Base-by-base conservation (phyloP, 495 filamentous ascomycete genomes). In the Penicillium antarcticum region DNA sequence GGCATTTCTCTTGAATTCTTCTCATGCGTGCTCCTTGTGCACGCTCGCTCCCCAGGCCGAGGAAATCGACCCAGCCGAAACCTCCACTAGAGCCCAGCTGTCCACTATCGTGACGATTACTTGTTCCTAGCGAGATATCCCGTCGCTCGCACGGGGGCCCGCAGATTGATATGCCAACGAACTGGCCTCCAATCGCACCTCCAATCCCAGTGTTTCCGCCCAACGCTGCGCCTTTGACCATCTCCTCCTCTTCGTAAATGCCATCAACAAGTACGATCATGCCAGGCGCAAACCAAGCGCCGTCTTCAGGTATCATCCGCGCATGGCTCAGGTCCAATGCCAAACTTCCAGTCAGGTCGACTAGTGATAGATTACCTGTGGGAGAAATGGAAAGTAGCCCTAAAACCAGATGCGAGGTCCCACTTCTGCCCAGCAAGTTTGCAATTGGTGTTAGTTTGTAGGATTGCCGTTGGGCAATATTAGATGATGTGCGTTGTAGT, bases 201-300 rank as follows among this genome's bases (percentile, higher is more conserved):
- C 92, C 92, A 26, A 97, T 81, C 13, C 91, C 91, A 26, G 82
- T 84, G 55, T 81, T 86, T 9, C 86, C 82, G 26, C 87, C 87
- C 0, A 95, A 74, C 1, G 82, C 83, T 9, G 80, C 83, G 8
- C 84, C 83, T 31, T 71, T 68, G 23, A 80, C 78, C 58, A 83
- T 82, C 48, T 87, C 87, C 58, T 95, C 90, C 66, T 97, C 94
- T 68, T 96, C 91, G 62, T 97, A 98, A 17, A 91, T 80, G 2
- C 94, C 94, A 61, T 97, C 95, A 6, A 97, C 82, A 23, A 97
- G 76, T 3, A 97, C 87, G 50, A 98, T 89, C 89, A 96, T 96
- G 2, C 94, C 94, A 0, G 94, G 92, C 1, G 84, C 80, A 61
- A 96, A 95, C 87, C 89, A 97, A 6, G 87, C 86, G 14, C 87